Conservation (phyloP, 2,329 filamentous ascomycete genomes). For the Fusarium tjaetaba region DNA sequence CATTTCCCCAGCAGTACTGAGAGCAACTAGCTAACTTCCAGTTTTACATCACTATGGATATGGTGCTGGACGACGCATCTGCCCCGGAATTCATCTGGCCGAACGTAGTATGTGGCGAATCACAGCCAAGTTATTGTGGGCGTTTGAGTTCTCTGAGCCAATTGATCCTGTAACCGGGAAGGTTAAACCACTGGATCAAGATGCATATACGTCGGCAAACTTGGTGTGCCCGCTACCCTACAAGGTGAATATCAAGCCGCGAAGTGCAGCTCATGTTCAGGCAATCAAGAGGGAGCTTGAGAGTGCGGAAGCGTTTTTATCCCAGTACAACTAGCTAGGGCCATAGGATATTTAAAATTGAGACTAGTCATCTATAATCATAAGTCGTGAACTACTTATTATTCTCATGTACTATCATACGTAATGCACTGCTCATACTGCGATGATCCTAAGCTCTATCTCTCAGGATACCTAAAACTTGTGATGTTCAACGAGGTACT, state of each 20-base stretch:
- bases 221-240: neutral
- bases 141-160: neutral
- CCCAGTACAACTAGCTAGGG: neutral
- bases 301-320: neutral
- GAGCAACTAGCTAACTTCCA: fast-evolving
- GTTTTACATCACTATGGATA: neutral
- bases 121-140: neutral
- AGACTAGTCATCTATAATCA: fast-evolving
- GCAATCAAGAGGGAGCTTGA: neutral
- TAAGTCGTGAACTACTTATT: fast-evolving
- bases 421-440: too few relatives aligned
- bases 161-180: neutral
- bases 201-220: neutral
- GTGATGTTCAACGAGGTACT: too few relatives aligned
- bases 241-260: neutral
- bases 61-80: neutral
- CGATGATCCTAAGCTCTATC: too few relatives aligned
- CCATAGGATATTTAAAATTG: fast-evolving
- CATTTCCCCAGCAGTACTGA: fast-evolving
- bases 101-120: neutral
- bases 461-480: too few relatives aligned
- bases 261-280: neutral
- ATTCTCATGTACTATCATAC: fast-evolving
- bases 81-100: neutral
- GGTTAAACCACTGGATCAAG: neutral